phyloP scores from a whole-genome alignment of 192 early-diverging fungal species.

The Diversispora eburnea region DNA sequence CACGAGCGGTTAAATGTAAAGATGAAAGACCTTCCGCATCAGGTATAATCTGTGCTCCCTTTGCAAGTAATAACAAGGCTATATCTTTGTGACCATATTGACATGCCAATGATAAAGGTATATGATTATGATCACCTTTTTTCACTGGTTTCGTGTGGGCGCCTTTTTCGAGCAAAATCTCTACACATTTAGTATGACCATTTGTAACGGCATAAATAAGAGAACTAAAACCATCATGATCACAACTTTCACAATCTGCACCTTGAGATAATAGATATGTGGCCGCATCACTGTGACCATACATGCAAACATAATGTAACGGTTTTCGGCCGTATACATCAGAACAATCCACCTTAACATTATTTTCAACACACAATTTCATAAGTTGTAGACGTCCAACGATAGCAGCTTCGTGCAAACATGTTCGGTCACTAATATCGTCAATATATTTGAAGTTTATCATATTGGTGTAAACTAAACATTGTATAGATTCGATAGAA shows the following conservation, averaged over 20 bases:
- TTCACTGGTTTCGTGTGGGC: slow-evolving; percentile 61
- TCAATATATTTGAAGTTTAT: slow-evolving; percentile 83
- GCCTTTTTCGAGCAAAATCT: slow-evolving; percentile 66
- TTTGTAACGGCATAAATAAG: slow-evolving; percentile 84
- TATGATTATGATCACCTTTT: slow-evolving; percentile 54
- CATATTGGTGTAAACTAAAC: slow-evolving; percentile 60
- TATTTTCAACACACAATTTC: slow-evolving; percentile 50
- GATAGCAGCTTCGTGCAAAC: slow-evolving; percentile 87
- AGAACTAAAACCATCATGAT: slow-evolving; percentile 89
- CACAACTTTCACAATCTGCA: slow-evolving; percentile 54
- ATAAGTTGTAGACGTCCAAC: slow-evolving; percentile 70
- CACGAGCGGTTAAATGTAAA: slow-evolving; percentile 82
- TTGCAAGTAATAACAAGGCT: slow-evolving; percentile 71
- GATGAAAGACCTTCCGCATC: slow-evolving; percentile 84
- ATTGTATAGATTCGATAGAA: slow-evolving; percentile 49
- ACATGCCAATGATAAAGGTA: slow-evolving; percentile 86
- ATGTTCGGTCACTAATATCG: slow-evolving; percentile 90
- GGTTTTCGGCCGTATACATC: slow-evolving; percentile 91
- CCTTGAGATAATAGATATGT: slow-evolving; percentile 52
- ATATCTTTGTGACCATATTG: slow-evolving; percentile 88
- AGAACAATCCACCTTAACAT: slow-evolving; percentile 52
- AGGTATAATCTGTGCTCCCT: slow-evolving; percentile 68
- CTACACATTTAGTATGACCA: slow-evolving; percentile 73
- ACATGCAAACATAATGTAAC: slow-evolving; percentile 92
- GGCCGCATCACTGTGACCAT: slow-evolving; percentile 73